Evolutionary conservation across 345 rosid genomes (phyloP), one percentile per base, ranked within the genome.

Genomic region (Acer yangbiense): DNA sequence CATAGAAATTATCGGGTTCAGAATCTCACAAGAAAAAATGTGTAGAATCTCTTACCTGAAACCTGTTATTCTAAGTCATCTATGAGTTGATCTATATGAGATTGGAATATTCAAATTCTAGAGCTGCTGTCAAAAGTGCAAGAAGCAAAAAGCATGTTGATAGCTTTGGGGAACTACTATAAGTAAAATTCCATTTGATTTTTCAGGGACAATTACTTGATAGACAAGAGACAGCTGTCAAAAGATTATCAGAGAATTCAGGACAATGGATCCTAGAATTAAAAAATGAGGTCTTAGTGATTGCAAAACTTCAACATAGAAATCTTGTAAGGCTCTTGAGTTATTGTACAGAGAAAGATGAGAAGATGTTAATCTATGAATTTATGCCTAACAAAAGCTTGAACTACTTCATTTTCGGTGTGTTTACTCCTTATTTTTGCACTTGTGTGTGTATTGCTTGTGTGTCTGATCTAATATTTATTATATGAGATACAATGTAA

Each of bases 271-370:
- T 46, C 13, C 0, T 21, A 2, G 39, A 7, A 6, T 55, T 73
- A 41, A 73, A 61, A 23, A 73, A 60, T 60, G 76, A 73, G 23
- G 76, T 73, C 23, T 4, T 60, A n/a, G n/a, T 61, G 3, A 58
- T 76, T 9, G 4, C 81, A 0, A 79, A 72, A 68, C 77, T 73
- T 21, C 76, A 41, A 60, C 76, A 41, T 7, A 73, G 68, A 73
- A 73, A 73, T 60, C 76, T 73, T 41, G 57, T 60, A 0, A 43
- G 67, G 32, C 68, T 73, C 13, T 73, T 73, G 55, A 68, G 76
- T 61, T 41, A 17, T 21, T 43, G 68, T 7, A 61, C 44, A 21
- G 58, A 73, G 6, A 66, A 61, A 23, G 68, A 73, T 7, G 76
- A 73, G 4, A 73, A 43, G 68, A 41, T 44, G 54, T 16, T 73